These are phyloP conservation scores for Blastomyces gilchristii DNA, from an alignment of 2,329 filamentous ascomycete genomes.

Conservation along the genomic window DNA sequence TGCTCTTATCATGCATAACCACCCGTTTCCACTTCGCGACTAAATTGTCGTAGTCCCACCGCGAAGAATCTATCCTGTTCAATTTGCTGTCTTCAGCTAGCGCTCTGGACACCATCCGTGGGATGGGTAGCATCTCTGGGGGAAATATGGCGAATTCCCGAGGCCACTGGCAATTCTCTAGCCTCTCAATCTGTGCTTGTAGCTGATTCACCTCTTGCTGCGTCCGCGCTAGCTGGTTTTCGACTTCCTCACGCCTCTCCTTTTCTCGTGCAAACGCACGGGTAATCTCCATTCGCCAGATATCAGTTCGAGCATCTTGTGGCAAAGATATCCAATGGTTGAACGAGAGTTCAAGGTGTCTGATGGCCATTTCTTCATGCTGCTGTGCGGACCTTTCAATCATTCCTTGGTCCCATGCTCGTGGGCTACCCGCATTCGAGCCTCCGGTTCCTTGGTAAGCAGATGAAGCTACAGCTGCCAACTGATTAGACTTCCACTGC, in stretches of 20 bases:
- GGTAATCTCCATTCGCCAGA: conserved; percentile 40
- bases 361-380: conserved; percentile 58
- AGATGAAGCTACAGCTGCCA: conserved; percentile 16
- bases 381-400: conserved; percentile 42
- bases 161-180: conserved; percentile 40
- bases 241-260: conserved; percentile 35
- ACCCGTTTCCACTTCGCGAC: conserved; percentile 41
- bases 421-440: conserved; percentile 10
- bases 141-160: conserved; percentile 41
- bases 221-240: conserved; percentile 35
- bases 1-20: conserved; percentile 36
- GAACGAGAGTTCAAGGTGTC: conserved; percentile 69
- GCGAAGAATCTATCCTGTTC: conserved; percentile 25
- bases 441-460: conserved; percentile 10
- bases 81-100: conserved; percentile 26
- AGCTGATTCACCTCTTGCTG: conserved; percentile 41
- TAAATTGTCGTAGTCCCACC: conserved; percentile 41
- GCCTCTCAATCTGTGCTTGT: conserved; percentile 38
- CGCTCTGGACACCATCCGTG: conserved; percentile 31
- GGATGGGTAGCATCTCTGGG: conserved; percentile 34
- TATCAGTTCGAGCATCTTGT: conserved; percentile 40
- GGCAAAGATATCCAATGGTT: conserved; percentile 62
- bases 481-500: conserved; percentile 48
- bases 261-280: conserved; percentile 38
- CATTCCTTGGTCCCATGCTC: conserved; percentile 27